Percentiles rank a stretch among this genome's conserved stretches.
phyloP scores from a whole-genome alignment of 2,329 filamentous ascomycete species.

The Simplicillium sp. region DNA sequence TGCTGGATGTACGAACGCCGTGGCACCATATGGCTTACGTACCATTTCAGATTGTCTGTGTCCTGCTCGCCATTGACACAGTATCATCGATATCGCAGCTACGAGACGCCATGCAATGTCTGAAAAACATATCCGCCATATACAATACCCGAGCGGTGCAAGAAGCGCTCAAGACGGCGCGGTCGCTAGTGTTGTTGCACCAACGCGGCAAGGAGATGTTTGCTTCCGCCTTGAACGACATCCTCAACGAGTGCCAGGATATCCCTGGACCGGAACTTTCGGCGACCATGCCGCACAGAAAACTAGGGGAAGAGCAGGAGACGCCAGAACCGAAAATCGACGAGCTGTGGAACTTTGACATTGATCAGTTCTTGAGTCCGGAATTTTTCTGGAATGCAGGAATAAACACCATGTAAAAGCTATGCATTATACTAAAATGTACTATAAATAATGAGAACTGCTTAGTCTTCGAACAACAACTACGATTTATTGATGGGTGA shows the following conservation, averaged over 20 bases:
- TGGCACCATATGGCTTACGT: slow-evolving; percentile 54
- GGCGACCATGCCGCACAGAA: slow-evolving; percentile 15
- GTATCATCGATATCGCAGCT: slow-evolving; percentile 36
- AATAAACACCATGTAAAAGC: not conserved
- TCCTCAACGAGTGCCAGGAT: slow-evolving; percentile 23
- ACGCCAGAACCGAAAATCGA: slow-evolving; percentile 33
- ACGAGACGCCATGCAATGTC: slow-evolving; percentile 37
- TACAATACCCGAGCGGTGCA: slow-evolving; percentile 38
- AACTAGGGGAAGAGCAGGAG: slow-evolving; percentile 28
- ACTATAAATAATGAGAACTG: too few species aligned
- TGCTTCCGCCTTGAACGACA: slow-evolving; percentile 23
- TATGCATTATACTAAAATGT: too few species aligned
- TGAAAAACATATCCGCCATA: slow-evolving; percentile 27
- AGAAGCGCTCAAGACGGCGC: slow-evolving; percentile 45
- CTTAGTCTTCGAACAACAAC: too few species aligned
- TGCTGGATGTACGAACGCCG: slow-evolving; percentile 33
- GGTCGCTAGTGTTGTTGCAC: slow-evolving; percentile 41
- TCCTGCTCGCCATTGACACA: slow-evolving; percentile 45
- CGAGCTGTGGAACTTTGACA: slow-evolving; percentile 30
- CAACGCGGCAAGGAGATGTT: slow-evolving; percentile 39
- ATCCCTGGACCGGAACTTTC: slow-evolving; percentile 11
- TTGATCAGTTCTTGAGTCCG: slow-evolving; percentile 27
- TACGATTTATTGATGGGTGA: too few species aligned
- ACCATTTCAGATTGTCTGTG: slow-evolving; percentile 48
- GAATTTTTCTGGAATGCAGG: slow-evolving; percentile 8